These are phyloP conservation scores for Fraxinus dipetala DNA, from an alignment of 305 asterid genomes.

Conservation along the genomic window DNA sequence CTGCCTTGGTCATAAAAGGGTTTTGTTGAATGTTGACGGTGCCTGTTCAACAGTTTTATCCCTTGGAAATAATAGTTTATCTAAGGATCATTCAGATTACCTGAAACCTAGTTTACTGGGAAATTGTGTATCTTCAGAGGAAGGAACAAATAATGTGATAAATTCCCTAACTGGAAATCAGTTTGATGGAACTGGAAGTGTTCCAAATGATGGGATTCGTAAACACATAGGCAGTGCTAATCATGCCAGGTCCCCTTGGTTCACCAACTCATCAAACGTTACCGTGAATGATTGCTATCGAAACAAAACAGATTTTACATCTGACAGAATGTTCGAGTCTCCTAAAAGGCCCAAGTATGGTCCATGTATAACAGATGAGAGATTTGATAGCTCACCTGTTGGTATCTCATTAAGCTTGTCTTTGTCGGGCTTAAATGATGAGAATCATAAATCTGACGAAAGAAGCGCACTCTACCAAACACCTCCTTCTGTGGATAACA, in stretches of 20 bases:
- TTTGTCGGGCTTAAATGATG: conserved; percentile 33
- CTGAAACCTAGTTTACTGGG: conserved; percentile 27
- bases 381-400: conserved; percentile 31
- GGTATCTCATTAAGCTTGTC: conserved; percentile 53
- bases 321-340: conserved; percentile 30
- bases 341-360: conserved; percentile 47
- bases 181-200: conserved; percentile 22
- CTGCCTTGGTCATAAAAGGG: conserved; percentile 24
- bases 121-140: conserved; percentile 26
- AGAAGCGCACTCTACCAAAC: conserved; percentile 35
- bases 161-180: conserved; percentile 26
- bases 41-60: conserved; percentile 41
- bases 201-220: conserved; percentile 19
- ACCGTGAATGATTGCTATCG: conserved; percentile 8
- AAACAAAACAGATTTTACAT: conserved; percentile 17
- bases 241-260: conserved; percentile 24
- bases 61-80: conserved; percentile 33
- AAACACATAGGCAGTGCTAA: conserved; percentile 25
- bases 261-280: conserved; percentile 24
- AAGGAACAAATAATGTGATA: conserved; percentile 20
- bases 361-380: conserved; percentile 24
- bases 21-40: conserved; percentile 23
- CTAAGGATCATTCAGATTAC: conserved; percentile 23
- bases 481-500: conserved; percentile 28
- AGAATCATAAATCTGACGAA: conserved; percentile 34